Base-by-base conservation (phyloP, 192 early-diverging fungal genomes). In the Podila epicladia region DNA sequence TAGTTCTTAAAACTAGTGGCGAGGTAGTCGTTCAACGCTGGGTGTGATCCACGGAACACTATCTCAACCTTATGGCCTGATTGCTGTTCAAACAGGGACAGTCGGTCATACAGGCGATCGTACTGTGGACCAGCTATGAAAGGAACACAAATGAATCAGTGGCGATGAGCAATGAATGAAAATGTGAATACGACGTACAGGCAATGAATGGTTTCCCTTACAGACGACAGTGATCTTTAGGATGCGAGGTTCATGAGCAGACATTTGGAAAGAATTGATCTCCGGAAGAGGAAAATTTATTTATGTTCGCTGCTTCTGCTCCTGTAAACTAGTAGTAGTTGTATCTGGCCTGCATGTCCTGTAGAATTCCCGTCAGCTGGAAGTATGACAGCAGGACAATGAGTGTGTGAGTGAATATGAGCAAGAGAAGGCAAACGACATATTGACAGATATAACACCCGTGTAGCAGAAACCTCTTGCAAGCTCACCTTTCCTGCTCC, bases 261-360 rank as follows among this genome's bases (percentile, higher is more conserved):
- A 28, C 55, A 45, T 45, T 37, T 4, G 41, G 8, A 17, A 45
- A 15, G 12, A 45, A 45, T 45, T 45, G 41, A 45, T 45, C 41
- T 45, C 15, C 4, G n/a, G 55, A n/a, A 57, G 38, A 48, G 24
- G 4, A 20, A 35, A 69, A 20, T 58, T 53, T 53, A 31, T 19
- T 60, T 29, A 24, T 2, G 26, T 19, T 28, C 31, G 12, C 5
- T 28, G 53, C 22, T 19, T 28, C 59, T 31, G 24, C 53, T 22
- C 4, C 22, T 24, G n/a, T 22, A 8, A 60, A 31, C 55, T 65
- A 76, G 20, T 68, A 72, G 28, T 79, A 79, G 32, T 79, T 72
- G 55, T 72, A 79, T 19, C 60, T 57, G 0, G 76, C 69, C 45
- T 79, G 76, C 69, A 79, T 79, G 28, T 79, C 76, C 38, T 79